phyloP scores from a whole-genome alignment of 148 eudicot species.

The Rheum nobile region DNA sequence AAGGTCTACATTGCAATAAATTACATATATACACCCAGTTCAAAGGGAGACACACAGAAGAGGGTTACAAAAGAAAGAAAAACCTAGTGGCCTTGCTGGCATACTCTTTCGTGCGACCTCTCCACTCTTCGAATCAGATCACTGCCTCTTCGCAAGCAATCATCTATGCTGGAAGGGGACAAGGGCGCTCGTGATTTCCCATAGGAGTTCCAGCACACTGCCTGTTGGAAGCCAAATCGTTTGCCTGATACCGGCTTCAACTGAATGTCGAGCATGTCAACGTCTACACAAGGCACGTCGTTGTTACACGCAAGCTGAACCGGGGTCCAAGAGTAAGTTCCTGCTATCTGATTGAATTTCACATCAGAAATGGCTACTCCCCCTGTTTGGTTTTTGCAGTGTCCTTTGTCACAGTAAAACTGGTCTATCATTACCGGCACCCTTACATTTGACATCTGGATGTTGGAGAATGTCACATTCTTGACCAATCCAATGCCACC shows the following conservation, averaged over 20 bases:
- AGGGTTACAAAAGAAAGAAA: not conserved
- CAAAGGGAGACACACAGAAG: not conserved
- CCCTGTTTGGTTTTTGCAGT: conserved; percentile 62
- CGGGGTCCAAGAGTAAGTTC: conserved; percentile 53
- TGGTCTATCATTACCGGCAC: conserved; percentile 62
- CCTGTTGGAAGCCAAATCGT: conserved; percentile 20
- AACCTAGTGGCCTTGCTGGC: conserved; percentile 12
- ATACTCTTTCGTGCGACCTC: conserved; percentile 24
- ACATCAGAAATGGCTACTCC: conserved; percentile 53
- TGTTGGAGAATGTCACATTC: conserved; percentile 55
- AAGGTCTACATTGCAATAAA: not conserved
- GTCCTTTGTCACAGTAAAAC: conserved; percentile 53
- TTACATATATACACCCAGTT: not conserved
- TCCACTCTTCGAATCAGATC: conserved; percentile 21
- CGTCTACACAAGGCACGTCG: conserved; percentile 43
- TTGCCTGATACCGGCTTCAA: conserved; percentile 11
- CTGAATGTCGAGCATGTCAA: conserved; percentile 42
- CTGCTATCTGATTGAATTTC: conserved; percentile 33
- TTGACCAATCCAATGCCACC: conserved; percentile 68
- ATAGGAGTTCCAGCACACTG: conserved; percentile 54
- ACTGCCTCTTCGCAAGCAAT: conserved; percentile 41
- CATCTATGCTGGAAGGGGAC: conserved; percentile 47
- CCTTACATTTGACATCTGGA: conserved; percentile 52
- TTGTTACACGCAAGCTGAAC: conserved; percentile 66
- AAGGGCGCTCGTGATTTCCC: conserved; percentile 53